Base-by-base conservation (phyloP, 495 filamentous ascomycete genomes). In the Bryoglossum gracile region DNA sequence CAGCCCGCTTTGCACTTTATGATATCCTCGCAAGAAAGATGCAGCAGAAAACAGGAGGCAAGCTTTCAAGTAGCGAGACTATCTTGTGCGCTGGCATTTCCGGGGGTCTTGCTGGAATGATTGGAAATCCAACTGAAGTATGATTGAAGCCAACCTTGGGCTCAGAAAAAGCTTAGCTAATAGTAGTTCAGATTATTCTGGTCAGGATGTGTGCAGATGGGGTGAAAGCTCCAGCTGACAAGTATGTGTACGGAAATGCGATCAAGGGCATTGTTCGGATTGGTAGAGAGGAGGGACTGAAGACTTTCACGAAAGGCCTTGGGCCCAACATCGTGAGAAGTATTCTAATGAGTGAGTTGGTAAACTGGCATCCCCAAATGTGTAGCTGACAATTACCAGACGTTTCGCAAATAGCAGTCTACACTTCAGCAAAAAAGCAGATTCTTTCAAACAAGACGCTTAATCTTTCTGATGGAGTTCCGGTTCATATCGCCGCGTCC, bases 201-300 rank as follows among this genome's bases (percentile, higher is more conserved):
- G 81, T 89, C 22, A 76, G 85, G 11, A 89, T 89, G 85, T 84
- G 87, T 62, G 75, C 76, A 32, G 85, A 89, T 57, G 85, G 84
- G 2, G 72, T 87, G 25, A 87, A 87, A 60, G 71, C 83, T 3
- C 56, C 62, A 6, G 79, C 71, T 35, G 63, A 76, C 33, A 76
- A 81, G 17, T 69, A 66, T 35, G 13, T 17, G 0, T 69, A 69
- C 39, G 47, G 56, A 1, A 62, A 69, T 36, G 63, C 64, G 9
- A 41, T 61, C 17, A 53, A 52, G 10, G 66, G 56, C 8, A 35
- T 69, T 23, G 50, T 63, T 18, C 51, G 62, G 9, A 66, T 67
- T 14, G 59, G 57, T 30, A 55, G 47, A 35, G 64, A 66, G 14
- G 66, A 69, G 44, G 66, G 66, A 0, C 0, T 66, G 13, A 53